Conservation (phyloP, 805 yeast species). For the Candida mattraensis region DNA sequence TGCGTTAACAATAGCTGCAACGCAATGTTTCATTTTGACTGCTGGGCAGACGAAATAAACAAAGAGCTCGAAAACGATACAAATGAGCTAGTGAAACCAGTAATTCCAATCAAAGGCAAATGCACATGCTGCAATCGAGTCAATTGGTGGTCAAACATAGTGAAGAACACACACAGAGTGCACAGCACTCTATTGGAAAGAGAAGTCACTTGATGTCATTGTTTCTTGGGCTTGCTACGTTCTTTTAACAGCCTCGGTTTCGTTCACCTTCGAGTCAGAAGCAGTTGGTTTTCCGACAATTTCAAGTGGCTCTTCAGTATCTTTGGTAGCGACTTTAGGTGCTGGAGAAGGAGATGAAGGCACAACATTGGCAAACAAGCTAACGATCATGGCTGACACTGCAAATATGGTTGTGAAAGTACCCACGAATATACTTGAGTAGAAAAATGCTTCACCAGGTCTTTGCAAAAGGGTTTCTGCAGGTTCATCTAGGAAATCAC, state of each 20-base stretch:
- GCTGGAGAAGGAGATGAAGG: slow-evolving; percentile 7
- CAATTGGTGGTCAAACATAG: slow-evolving; percentile 31
- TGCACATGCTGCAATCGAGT: slow-evolving; percentile 25
- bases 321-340: slow-evolving; percentile 3
- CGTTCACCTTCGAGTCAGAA: slow-evolving; percentile 26
- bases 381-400: slow-evolving; percentile 36
- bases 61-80: slow-evolving; percentile 7
- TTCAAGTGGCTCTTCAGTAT: slow-evolving; percentile 15
- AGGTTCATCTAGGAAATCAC: slow-evolving; percentile 46
- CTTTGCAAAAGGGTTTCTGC: slow-evolving; percentile 40
- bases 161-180: slow-evolving; percentile 23
- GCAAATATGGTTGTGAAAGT: slow-evolving; percentile 44
- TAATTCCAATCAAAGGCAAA: slow-evolving; percentile 29
- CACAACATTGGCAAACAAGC: slow-evolving; percentile 17
- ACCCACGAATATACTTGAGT: slow-evolving; percentile 42
- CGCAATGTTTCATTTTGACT: slow-evolving; percentile 35
- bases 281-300: slow-evolving; percentile 16
- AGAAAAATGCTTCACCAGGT: slow-evolving; percentile 52
- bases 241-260: slow-evolving; percentile 32
- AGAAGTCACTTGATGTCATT: not conserved
- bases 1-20: slow-evolving; percentile 31
- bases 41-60: slow-evolving; percentile 30
- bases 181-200: slow-evolving; percentile 7
- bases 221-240: too few relatives aligned
- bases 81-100: slow-evolving; percentile 11